phyloP scores from a whole-genome alignment of 148 eudicot species.

The Persicaria tinctoria region DNA sequence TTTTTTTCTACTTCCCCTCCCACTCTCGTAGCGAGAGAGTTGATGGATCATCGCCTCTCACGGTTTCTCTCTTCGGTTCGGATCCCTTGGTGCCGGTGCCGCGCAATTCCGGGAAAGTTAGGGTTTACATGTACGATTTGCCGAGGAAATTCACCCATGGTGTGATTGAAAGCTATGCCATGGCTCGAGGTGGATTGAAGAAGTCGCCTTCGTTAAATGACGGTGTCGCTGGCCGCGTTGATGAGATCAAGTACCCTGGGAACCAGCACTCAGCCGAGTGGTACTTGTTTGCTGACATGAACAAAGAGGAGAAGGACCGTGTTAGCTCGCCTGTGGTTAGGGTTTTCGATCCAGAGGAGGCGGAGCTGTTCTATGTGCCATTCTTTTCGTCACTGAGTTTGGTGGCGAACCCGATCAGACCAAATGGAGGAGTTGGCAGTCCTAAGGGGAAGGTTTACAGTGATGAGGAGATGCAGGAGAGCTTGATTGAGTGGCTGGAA shows the following conservation, averaged over 20 bases:
- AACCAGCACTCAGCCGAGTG: slow-evolving; percentile 91
- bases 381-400: slow-evolving; percentile 87
- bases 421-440: slow-evolving; percentile 9
- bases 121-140: slow-evolving; percentile 68
- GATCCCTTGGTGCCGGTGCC: background rate
- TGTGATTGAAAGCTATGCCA: slow-evolving; percentile 69
- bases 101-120: slow-evolving; percentile 18
- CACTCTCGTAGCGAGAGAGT: background rate
- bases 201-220: background rate
- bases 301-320: slow-evolving; percentile 22
- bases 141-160: slow-evolving; percentile 79
- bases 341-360: slow-evolving; percentile 69
- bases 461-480: slow-evolving; percentile 86
- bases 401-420: slow-evolving; percentile 56
- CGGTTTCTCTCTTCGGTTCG: background rate
- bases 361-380: slow-evolving; percentile 87
- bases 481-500: slow-evolving; percentile 78
- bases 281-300: slow-evolving; percentile 59
- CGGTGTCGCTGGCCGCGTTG: slow-evolving; percentile 20
- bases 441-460: slow-evolving; percentile 24
- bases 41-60: background rate
- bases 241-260: slow-evolving; percentile 64
- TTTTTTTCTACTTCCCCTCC: slow-evolving; percentile 10
- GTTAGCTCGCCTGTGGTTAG: slow-evolving; percentile 38
- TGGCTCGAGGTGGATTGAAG: slow-evolving; percentile 37